phyloP scores from a whole-genome alignment of 208 protist genomes.

The Lotmaria passim region DNA sequence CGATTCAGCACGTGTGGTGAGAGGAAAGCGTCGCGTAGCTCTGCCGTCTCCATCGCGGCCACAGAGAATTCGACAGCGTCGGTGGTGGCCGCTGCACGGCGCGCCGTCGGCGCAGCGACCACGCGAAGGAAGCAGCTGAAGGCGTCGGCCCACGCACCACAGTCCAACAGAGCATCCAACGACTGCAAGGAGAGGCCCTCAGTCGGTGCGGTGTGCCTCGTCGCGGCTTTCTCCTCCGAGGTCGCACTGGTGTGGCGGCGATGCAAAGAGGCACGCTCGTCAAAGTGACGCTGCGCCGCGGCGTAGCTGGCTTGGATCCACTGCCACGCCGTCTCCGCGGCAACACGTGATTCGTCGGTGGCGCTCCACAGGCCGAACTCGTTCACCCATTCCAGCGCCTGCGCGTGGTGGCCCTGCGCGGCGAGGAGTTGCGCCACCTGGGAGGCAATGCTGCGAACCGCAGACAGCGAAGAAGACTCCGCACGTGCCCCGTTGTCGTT shows the following conservation, averaged over 20 bases:
- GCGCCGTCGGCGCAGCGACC: neutral
- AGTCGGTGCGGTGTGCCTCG: neutral
- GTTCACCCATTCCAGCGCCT: slow-evolving; percentile 23
- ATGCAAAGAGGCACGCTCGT: slow-evolving; percentile 18
- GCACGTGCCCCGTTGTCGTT: neutral
- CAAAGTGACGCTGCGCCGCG: neutral
- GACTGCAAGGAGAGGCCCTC: slow-evolving; percentile 4
- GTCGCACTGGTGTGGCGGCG: neutral
- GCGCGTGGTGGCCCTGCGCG: slow-evolving; percentile 2
- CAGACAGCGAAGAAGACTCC: too few species aligned
- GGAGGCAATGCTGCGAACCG: slow-evolving; percentile 7
- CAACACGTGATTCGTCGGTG: neutral
- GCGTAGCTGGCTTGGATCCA: slow-evolving; percentile 15
- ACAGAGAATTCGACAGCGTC: slow-evolving; percentile 8
- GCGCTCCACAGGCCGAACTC: slow-evolving; percentile 8
- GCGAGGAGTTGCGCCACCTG: slow-evolving; percentile 22
- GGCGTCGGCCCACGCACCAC: slow-evolving; percentile 36
- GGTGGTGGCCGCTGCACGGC: neutral
- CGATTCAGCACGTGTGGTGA: slow-evolving; percentile 12
- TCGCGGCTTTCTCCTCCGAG: neutral
- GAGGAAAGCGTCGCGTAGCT: slow-evolving; percentile 28
- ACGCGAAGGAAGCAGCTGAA: slow-evolving; percentile 22
- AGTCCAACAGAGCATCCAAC: slow-evolving; percentile 22
- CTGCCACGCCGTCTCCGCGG: slow-evolving; percentile 4
- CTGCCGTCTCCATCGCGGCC: slow-evolving; percentile 11